Base-by-base conservation (phyloP, 495 filamentous ascomycete genomes). In the Neurospora hispaniola region DNA sequence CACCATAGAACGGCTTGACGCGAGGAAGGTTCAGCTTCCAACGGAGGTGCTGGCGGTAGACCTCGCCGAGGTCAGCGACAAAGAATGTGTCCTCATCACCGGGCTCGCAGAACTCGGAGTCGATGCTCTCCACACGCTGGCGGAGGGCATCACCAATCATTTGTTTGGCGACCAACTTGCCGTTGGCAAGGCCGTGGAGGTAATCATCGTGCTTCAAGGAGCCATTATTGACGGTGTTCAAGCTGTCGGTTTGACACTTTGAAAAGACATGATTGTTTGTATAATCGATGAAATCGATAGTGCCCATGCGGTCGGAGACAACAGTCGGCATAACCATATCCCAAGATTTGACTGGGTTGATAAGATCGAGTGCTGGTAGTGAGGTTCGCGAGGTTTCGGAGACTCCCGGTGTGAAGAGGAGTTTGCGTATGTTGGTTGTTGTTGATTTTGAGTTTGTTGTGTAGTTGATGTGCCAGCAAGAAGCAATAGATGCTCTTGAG, bases 81-180 rank as follows among this genome's bases (percentile, higher is more conserved):
- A 97, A 98, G 82, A 98, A 99, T 41, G 96, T 89, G 86, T 98
- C 96, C 83, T 98, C 96, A 73, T 93, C 94, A 72, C 96, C 96
- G 41, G 93, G 87, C 70, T 90, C 92, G 82, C 96, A 98, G 72
- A 82, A 84, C 76, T 98, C 92, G 73, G 91, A 89, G 86, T 99
- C 89, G 75, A 98, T 90, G 75, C 82, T 88, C 73, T 92, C 88
- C 70, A 97, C 90, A 72, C 92, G 93, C 75, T 89, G 88, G 84
- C 91, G 92, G 78, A 98, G 84, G 76, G 94, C 90, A 76, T 93
- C 86, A 75, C 91, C 87, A 78, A 98, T 91, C 84, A 97, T 75
- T 77, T 85, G 77, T 74, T 88, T 88, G 72, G 86, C 80, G 78
- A 48, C 76, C 77, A 79, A 80, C 81, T 69, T 71, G 41, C 46